Base-by-base conservation (phyloP, 1,139 yeast species). In the Yamadazyma dushanensis region DNA sequence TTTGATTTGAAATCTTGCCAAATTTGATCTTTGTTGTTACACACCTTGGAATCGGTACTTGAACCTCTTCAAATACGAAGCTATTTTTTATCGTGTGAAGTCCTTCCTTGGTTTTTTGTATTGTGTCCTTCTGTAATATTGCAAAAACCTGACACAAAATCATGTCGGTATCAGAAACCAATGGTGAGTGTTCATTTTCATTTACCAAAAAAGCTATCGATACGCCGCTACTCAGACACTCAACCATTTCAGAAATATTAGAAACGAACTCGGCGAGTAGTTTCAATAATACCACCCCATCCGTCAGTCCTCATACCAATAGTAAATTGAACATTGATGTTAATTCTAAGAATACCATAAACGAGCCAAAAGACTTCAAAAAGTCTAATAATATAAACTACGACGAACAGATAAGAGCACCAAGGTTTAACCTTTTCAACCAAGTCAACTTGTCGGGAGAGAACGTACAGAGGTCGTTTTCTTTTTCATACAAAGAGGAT, bases 371-470 rank as follows among this genome's bases (percentile, higher is more conserved):
- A 26, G 34, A 18, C 9, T 11, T 17, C 4, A 24, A 24, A 24
- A 30, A 22, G 19, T 47, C 50, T 31, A 56, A 56, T 32, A 59
- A 61, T 32, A 51, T 66, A 35, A 63, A 69, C 46, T 67, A 68
- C 42, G 69, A 69, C 40, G 71, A 70, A 41, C 72, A 66, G 45
- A 70, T 70, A 30, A 47, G 75, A 41, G 72, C 71, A 18, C 76
- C 75, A 4, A 47, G 74, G 26, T 66, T 69, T 62, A 46, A 44
- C 21, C 38, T 44, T 14, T 38, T 35, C 32, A 35, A 36, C 20
- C 35, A 34, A 16, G 31, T 29, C 10, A 29, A 35, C 24, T 20
- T 35, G 13, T 35, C 38, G 8, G 29, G 25, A 2, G 38, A 35
- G 5, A 26, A 22, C 6, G 21, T 35, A n/a, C 31, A 31, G 3